phyloP scores from a whole-genome alignment of 2,329 filamentous ascomycete species.

The Setomelanomma holmii region DNA sequence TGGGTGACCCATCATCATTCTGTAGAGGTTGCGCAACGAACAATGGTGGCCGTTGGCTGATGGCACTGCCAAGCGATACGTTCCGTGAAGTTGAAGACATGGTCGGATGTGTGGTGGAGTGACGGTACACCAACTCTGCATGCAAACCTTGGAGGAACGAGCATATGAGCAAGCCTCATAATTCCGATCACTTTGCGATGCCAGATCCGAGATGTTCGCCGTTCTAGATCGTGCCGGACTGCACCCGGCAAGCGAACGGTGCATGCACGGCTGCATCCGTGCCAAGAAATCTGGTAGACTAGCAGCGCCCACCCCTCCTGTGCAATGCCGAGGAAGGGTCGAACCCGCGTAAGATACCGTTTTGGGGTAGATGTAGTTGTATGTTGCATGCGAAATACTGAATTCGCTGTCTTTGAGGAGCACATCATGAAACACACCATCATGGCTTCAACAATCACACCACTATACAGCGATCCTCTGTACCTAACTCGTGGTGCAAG shows the following conservation, averaged over 20 bases:
- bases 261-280: constrained; percentile 3
- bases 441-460: background rate
- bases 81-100: background rate
- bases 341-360: background rate
- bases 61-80: background rate
- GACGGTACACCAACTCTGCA: background rate
- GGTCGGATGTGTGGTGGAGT: background rate
- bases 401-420: background rate
- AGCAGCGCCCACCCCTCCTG: background rate
- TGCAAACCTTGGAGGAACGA: too few relatives aligned
- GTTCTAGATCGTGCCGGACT: background rate
- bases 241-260: background rate
- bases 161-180: background rate
- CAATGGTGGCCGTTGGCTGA: constrained; percentile 1
- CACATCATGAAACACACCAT: background rate
- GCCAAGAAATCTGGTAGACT: background rate
- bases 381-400: background rate
- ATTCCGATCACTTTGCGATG: background rate
- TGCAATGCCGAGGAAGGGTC: background rate
- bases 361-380: background rate
- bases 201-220: background rate
- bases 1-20: constrained; percentile 1
- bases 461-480: constrained; percentile 4
- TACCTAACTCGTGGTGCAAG: constrained; percentile 2
- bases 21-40: constrained; percentile 3